Evolutionary conservation across 257 asterid genomes (phyloP).

Genomic region (Verbascum thapsus): DNA sequence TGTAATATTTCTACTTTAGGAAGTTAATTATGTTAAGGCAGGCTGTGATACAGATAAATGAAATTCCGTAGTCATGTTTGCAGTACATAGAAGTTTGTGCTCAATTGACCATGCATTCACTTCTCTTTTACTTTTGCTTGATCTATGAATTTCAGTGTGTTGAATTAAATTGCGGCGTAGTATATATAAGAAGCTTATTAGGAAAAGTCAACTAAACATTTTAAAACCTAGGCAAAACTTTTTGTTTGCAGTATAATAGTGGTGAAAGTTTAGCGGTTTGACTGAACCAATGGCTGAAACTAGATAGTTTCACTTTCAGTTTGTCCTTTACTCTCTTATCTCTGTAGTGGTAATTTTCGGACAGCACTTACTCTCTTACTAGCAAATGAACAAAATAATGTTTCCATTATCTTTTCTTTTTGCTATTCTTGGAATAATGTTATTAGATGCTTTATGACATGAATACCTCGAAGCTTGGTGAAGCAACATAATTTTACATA

Average conservation of each 20-base stretch:
- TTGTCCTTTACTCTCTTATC: neutral
- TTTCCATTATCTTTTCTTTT: neutral
- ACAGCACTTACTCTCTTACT: neutral
- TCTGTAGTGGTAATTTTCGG: neutral
- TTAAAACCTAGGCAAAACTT: neutral
- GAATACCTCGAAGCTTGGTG: neutral
- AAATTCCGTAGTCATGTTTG: neutral
- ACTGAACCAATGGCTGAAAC: conserved; percentile 4
- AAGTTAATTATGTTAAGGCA: neutral
- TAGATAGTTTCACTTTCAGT: neutral
- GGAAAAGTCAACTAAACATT: conserved; percentile 9
- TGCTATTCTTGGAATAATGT: neutral
- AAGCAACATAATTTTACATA: neutral
- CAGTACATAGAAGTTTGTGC: conserved; percentile 1
- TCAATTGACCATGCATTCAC: conserved; percentile 7
- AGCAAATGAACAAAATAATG: neutral
- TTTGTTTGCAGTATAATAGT: conserved; percentile 1
- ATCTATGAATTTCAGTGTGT: conserved; percentile 5
- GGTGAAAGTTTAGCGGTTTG: neutral
- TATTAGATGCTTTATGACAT: neutral
- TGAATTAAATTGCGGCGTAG: neutral
- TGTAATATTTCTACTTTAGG: neutral
- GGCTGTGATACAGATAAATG: neutral
- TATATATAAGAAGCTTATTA: neutral
- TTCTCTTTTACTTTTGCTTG: conserved; percentile 1